phyloP scores from a whole-genome alignment of 352 stramenopile genomes.

The Phytophthora fragariae region DNA sequence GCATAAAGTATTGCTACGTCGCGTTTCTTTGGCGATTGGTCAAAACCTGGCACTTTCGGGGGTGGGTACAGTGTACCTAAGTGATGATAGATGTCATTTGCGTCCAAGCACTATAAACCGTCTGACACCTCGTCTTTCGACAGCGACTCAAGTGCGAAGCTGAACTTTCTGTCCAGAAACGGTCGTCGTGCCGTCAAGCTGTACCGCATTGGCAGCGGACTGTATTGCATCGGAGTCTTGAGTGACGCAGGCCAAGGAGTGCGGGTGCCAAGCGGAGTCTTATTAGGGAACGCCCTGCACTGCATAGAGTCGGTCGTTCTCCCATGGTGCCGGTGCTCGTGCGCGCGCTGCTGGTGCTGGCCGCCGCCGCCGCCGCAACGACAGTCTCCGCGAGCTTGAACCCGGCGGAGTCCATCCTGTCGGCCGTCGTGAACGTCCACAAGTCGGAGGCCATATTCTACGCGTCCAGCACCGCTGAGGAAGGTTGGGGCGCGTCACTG shows the following conservation, averaged over 20 bases:
- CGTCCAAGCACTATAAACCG: not conserved
- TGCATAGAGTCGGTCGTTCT: not conserved
- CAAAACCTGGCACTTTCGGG: no score
- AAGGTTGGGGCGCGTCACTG: constrained; percentile 61
- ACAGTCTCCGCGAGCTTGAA: constrained; percentile 30
- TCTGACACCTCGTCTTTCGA: not conserved
- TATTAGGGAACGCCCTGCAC: constrained; percentile 26
- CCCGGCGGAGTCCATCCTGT: constrained; percentile 48
- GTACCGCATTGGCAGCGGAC: not conserved
- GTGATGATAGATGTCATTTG: not conserved
- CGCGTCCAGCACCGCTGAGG: constrained; percentile 55
- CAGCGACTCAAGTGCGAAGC: not conserved
- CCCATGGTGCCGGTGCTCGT: constrained; percentile 26
- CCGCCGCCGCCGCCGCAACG: no score
- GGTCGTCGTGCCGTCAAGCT: constrained; percentile 15
- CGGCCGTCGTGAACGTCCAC: constrained; percentile 68
- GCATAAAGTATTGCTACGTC: not conserved
- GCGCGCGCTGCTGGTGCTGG: constrained; percentile 25
- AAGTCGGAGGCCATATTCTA: constrained; percentile 64
- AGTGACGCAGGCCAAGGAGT: not conserved
- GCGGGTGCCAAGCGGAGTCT: constrained; percentile 6
- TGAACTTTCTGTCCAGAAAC: constrained; percentile 32
- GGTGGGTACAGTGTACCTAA: not conserved
- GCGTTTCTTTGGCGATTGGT: constrained; percentile 19
- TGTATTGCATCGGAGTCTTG: constrained; percentile 18